Evolutionary conservation across 208 protist genomes (phyloP).

Genomic region (Trichomonas gallinae): DNA sequence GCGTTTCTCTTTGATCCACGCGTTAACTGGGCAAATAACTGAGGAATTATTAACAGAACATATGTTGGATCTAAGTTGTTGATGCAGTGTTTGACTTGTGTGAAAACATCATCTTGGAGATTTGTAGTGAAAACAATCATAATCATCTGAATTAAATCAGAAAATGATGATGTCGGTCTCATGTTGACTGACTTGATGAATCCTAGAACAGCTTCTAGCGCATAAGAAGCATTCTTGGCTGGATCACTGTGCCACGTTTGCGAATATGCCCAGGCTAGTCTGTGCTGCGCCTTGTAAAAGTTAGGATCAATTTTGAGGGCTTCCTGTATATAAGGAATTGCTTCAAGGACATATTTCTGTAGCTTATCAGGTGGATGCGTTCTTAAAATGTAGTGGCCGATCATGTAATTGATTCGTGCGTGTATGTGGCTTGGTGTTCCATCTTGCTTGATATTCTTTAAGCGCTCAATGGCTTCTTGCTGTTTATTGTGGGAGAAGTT

Average conservation of each 20-base stretch:
- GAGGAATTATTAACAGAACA: neutral
- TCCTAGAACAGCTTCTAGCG: neutral
- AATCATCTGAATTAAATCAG: neutral
- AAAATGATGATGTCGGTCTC: neutral
- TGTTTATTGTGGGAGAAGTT: neutral
- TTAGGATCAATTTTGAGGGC: neutral
- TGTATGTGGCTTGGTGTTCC: neutral
- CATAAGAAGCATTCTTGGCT: neutral
- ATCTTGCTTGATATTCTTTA: neutral
- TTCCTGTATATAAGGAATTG: neutral
- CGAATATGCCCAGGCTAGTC: neutral
- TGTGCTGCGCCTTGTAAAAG: neutral
- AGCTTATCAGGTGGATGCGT: neutral
- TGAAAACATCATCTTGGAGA: neutral
- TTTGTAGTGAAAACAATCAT: neutral
- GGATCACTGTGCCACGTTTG: neutral
- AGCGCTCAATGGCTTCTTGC: neutral
- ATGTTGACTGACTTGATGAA: neutral
- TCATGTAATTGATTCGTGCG: neutral
- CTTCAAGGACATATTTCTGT: neutral
- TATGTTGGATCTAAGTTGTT: neutral
- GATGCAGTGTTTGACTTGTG: neutral
- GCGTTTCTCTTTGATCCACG: neutral
- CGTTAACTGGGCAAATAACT: neutral
- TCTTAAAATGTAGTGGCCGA: neutral